Evolutionary conservation across 352 stramenopile genomes (phyloP).

Genomic region (Phytophthora colocasiae): DNA sequence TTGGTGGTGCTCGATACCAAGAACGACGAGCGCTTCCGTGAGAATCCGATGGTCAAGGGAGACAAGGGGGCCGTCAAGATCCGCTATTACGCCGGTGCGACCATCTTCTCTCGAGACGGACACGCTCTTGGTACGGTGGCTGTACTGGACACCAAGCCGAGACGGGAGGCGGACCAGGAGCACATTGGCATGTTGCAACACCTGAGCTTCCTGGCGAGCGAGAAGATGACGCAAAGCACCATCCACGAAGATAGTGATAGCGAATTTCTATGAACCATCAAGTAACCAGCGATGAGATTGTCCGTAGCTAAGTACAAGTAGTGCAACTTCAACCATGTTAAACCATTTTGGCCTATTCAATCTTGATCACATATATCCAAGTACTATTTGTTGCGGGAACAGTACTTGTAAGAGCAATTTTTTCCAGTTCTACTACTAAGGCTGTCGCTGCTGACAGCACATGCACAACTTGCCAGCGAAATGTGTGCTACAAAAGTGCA

Average conservation of each 20-base stretch:
- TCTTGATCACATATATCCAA: too few species aligned
- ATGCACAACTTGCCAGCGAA: too few species aligned
- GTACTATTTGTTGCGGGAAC: neutral
- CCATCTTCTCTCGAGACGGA: conserved; percentile 82
- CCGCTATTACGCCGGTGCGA: conserved; percentile 86
- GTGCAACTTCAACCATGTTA: conserved; percentile 18
- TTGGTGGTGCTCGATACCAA: conserved; percentile 88
- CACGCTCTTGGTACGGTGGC: conserved; percentile 86
- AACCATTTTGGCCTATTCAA: conserved; percentile 4
- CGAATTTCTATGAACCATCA: conserved; percentile 67
- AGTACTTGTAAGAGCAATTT: neutral
- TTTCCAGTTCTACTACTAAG: too few species aligned
- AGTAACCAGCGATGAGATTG: conserved; percentile 30
- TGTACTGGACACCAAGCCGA: conserved; percentile 84
- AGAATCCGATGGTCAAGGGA: conserved; percentile 90
- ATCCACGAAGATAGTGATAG: conserved; percentile 83
- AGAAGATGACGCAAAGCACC: conserved; percentile 90
- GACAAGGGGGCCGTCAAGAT: conserved; percentile 88
- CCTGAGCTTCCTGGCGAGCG: conserved; percentile 85
- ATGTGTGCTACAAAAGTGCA: neutral
- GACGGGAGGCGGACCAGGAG: conserved; percentile 80
- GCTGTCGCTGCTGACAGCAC: too few species aligned
- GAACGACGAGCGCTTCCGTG: conserved; percentile 84
- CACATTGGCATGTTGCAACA: conserved; percentile 90
- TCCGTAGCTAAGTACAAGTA: conserved; percentile 33